These are phyloP conservation scores for Larix kaempferi DNA, from an alignment of 75 land plant genomes.

Conservation along the genomic window DNA sequence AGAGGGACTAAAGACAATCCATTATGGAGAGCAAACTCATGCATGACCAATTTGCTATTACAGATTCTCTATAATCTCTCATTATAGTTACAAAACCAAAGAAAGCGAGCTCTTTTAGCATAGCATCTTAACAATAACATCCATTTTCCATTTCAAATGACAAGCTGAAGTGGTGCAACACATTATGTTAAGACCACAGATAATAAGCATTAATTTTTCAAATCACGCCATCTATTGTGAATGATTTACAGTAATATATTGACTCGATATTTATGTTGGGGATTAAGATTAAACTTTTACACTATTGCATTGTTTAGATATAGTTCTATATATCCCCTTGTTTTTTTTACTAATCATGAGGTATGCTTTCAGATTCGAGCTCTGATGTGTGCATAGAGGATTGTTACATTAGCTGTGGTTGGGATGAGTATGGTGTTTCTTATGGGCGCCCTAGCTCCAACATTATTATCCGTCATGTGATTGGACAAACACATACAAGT, in stretches of 20 bases:
- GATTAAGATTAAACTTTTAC: background rate
- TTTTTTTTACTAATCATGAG: background rate
- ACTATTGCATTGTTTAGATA: background rate
- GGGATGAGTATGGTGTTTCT: too few species aligned
- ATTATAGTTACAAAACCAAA: too few species aligned
- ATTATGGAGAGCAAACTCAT: too few species aligned
- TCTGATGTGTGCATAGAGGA: constrained; percentile 66
- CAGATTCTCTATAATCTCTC: too few species aligned
- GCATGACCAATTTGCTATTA: too few species aligned
- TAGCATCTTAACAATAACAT: too few species aligned
- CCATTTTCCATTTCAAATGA: background rate
- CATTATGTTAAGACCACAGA: background rate
- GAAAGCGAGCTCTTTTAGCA: too few species aligned
- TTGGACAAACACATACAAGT: constrained; percentile 32
- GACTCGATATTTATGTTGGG: too few species aligned
- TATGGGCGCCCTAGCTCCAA: too few species aligned
- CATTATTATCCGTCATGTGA: constrained; percentile 48
- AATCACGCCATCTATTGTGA: too few species aligned
- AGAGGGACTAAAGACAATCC: too few species aligned
- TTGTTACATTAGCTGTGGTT: too few species aligned
- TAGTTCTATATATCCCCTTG: background rate
- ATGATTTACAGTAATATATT: background rate
- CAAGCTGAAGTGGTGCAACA: background rate
- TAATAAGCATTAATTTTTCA: background rate
- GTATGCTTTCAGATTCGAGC: constrained; percentile 53